Base-by-base conservation (phyloP, 176 grass and related monocot genomes). In the Rhynchospora tenuis region DNA sequence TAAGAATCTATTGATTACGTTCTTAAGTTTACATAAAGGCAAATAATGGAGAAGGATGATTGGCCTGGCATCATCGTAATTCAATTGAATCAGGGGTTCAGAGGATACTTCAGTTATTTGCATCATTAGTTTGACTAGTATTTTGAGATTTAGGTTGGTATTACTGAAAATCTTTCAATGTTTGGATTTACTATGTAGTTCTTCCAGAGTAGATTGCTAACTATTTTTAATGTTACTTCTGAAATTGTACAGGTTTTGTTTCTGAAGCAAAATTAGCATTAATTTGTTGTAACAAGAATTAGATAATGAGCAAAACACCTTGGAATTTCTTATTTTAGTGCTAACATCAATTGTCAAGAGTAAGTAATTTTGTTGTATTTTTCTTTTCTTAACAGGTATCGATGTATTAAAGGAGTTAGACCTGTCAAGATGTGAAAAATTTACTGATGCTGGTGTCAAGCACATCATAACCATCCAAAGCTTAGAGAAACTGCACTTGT, bases 361-460 rank as follows among this genome's bases (percentile, higher is more conserved):
- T 42, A 44, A 43, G 16, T 4, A 43, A 69, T 5, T 59, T 38
- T 14, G 43, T 78, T 78, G 20, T 23, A 54, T 65, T 9, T 26
- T 65, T 9, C 19, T 62, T 48, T 59, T 82, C 44, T 11, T 79
- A 38, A 43, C 86, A 98, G 92, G 95, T 56, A 98, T 98, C 88
- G 52, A 60, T 26, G 85, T 69, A 71, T 83, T 95, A 52, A 98
- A 90, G 27, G 91, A 98, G 46, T 84, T 98, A 84, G 87, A 95
- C 78, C 33, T 98, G 79, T 98, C 95, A 20, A 91, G 92, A 46
- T 93, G 95, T 88, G 61, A 83, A 20, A 98, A 90, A 86, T 79
- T 98, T 23, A 86, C 85, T 87, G 87, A 98, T 59, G 83, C 89
- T 74, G 90, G 89, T 61, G 80, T 98, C 81, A 95, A 83, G 82